Evolutionary conservation across 2,329 filamentous ascomycete species (phyloP), one percentile per base, ranked within the genome.

Genomic region (Hypomyces rosellus): DNA sequence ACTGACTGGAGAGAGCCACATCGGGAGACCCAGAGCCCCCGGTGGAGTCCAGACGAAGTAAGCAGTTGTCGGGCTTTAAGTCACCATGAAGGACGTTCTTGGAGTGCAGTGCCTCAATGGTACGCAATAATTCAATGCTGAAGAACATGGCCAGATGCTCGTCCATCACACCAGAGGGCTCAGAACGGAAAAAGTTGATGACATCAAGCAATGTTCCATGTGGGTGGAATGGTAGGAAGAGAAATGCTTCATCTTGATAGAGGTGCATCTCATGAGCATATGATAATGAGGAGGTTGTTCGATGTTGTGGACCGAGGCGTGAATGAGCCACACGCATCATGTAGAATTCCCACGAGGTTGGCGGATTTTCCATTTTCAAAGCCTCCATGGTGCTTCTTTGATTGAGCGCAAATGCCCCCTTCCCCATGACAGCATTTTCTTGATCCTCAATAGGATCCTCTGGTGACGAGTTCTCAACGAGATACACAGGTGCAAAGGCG

Each of bases 121-220:
- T 95, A 45, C 93, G 87, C 59, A 99, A 78, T 6, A 99, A 78
- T 69, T 99, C 93, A 54, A 97, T 77, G 7, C 88, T 80, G 71
- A 97, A 95, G 74, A 96, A 97, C 89, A 97, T 96, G 59, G 88
- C 89, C 2, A 97, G 75, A 44, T 80, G 77, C 69, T 99, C 93
- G 59, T 99, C 93, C 80, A 99, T 89, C 14, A 86, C 85, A 2
- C 83, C 83, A 5, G 80, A 79, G 1, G 78, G 66, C 55, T 95
- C 88, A 15, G 80, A 77, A 39, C 88, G 84, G 57, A 92, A 87
- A 55, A 87, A 75, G 68, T 99, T 99, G 67, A 99, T 85, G 1
- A 97, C 81, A 62, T 97, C 92, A n/a, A 99, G 82, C 4, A 99
- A 74, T 0, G 93, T 96, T 49, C 93, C 93, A 71, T 97, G 88